Evolutionary conservation across 495 filamentous ascomycete genomes (phyloP), one percentile per base, ranked within the genome.

Genomic region (Hyaloscypha finlandica): DNA sequence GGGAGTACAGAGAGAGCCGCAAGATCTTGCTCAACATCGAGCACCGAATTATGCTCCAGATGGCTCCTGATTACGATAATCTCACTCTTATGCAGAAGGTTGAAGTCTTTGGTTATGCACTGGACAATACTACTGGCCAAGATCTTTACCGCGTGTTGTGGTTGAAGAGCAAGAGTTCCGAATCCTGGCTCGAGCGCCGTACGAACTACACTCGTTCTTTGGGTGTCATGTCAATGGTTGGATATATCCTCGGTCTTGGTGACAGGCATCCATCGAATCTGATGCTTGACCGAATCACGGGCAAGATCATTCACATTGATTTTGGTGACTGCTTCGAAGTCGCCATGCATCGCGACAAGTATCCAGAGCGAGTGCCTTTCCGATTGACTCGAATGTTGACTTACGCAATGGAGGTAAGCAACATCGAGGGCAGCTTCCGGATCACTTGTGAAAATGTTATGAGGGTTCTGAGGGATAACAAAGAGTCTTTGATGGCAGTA

Each of bases 191-290:
- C 57, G 94, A 97, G 74, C 86, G 95, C 57, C 90, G 95, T 22
- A 98, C 95, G 4, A 99, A 97, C 73, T 99, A 98, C 80, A 98
- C 96, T 48, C 90, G 95, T 63, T 98, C 95, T 16, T 85, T 98
- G 16, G 95, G 92, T 69, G 96, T 97, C 65, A 99, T 98, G 95
- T 97, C 93, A n/a, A 99, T 99, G 94, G 95, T 97, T 9, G 95
- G 95, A 63, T 98, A 99, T 74, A 97, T 99, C 73, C 90, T 99
- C 52, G 95, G 95, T 68, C 84, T 99, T 53, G 95, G 95, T 35
- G 95, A 99, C 76, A 88, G 95, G 37, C 95, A 99, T 79, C 95
- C 95, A 33, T 97, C 92, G 61, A 99, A 99, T 73, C 82, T 99
- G 74, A 94, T 99, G 88, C 87, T 99, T 33, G 95, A 98, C 78